Evolutionary conservation across 495 filamentous ascomycete genomes (phyloP), one percentile per base, ranked within the genome.

Genomic region (Talaromyces stipitatus): DNA sequence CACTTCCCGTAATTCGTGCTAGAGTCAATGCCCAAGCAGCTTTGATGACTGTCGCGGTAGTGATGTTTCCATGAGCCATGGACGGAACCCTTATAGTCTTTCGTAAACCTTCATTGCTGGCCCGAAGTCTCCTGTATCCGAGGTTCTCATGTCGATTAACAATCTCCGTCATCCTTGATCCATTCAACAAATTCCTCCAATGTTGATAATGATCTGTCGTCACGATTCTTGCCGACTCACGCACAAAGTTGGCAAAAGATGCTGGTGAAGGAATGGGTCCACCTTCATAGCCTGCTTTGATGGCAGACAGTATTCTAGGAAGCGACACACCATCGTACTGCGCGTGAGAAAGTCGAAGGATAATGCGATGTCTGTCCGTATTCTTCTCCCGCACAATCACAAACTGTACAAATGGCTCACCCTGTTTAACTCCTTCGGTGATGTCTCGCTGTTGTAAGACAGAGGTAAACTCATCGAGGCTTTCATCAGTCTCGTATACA

Each of bases 291-390:
- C 72, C 72, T 18, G 71, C 69, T 32, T 79, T 71, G 26, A 83
- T 73, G 10, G 83, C 80, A 3, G 71, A 61, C 53, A 88, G 75
- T 16, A 89, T 79, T 29, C 74, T 74, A 0, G 85, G 79, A 4
- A 91, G 74, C 61, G 80, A 89, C 1, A 89, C 77, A 32, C 85
- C 87, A 60, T 90, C 87, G 62, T 86, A 91, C 55, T 90, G 87
- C 0, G 87, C 84, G 64, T 91, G 87, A 0, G 85, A 89, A 4
- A 90, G 75, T 4, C 85, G 77, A 50, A 91, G 73, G 55, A 81
- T 67, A 43, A 91, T 83, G n/a, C 77, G 79, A 64, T 81, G 76
- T 6, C 68, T 72, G 33, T 78, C 66, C 12, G 68, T 73, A 7
- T 66, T 64, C 52, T 74, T 76, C 58, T 76, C 73, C 45, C 77